phyloP scores from a whole-genome alignment of 1,284 basidiomycete species.

The Puccinia horiana region DNA sequence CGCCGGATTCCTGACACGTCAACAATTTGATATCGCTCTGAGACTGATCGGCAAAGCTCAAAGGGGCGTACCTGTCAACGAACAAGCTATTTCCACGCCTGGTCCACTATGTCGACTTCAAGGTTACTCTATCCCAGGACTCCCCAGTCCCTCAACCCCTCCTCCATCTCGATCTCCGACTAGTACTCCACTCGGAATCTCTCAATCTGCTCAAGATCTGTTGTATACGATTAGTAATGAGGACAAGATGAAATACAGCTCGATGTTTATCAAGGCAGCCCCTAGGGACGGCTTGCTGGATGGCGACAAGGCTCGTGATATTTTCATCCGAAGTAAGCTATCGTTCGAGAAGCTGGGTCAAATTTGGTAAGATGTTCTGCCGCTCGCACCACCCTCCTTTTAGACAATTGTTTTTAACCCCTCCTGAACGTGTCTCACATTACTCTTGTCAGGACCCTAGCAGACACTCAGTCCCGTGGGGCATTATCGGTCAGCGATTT shows the following conservation, averaged over 20 bases:
- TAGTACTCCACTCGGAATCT: slow-evolving; percentile 65
- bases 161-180: slow-evolving; percentile 26
- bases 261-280: slow-evolving; percentile 72
- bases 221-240: slow-evolving; percentile 71
- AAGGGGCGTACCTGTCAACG: slow-evolving; percentile 72
- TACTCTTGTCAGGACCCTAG: slow-evolving; percentile 70
- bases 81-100: slow-evolving; percentile 60
- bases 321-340: slow-evolving; percentile 91
- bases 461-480: slow-evolving; percentile 90
- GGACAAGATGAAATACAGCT: slow-evolving; percentile 79
- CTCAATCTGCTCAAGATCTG: slow-evolving; percentile 59
- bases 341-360: slow-evolving; percentile 84
- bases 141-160: slow-evolving; percentile 55
- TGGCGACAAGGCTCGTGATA: slow-evolving; percentile 84
- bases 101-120: slow-evolving; percentile 80
- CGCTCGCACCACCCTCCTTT: background rate
- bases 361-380: slow-evolving; percentile 73
- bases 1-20: slow-evolving; percentile 83
- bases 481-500: slow-evolving; percentile 88
- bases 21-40: slow-evolving; percentile 79
- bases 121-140: slow-evolving; percentile 65
- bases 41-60: slow-evolving; percentile 91
- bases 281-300: slow-evolving; percentile 75
- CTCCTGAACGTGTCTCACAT: background rate
- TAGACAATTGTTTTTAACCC: slow-evolving; percentile 18